These are phyloP conservation scores for Solanum neorickii DNA, from an alignment of 257 asterid genomes.

Conservation along the genomic window DNA sequence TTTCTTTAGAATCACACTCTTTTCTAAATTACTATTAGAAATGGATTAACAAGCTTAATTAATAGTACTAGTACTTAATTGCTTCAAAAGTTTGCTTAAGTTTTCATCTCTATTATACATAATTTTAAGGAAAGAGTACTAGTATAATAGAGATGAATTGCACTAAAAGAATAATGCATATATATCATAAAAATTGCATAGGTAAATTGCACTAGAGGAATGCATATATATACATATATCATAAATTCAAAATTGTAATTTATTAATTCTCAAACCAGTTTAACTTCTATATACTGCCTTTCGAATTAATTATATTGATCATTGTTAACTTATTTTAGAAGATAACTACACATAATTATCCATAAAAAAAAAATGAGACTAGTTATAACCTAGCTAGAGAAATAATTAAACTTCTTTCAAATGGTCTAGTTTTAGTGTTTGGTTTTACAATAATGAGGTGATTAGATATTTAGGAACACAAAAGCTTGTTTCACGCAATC, in stretches of 20 bases:
- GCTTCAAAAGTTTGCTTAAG: not conserved
- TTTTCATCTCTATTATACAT: not conserved
- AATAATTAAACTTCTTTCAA: no score
- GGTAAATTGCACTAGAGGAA: no score
- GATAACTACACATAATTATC: not conserved
- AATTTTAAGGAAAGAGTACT: not conserved
- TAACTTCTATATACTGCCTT: not conserved
- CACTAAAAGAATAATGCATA: not conserved
- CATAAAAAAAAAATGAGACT: not conserved
- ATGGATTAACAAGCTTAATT: not conserved
- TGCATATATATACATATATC: not conserved
- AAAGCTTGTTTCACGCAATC: not conserved
- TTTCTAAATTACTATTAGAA: not conserved
- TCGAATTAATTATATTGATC: not conserved
- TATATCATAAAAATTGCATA: not conserved
- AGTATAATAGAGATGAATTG: not conserved
- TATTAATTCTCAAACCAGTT: not conserved
- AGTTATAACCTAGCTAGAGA: not conserved
- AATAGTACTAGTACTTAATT: not conserved
- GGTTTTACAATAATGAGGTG: not conserved
- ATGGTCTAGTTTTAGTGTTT: not conserved
- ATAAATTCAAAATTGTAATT: not conserved
- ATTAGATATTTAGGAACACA: not conserved
- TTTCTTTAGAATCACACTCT: not conserved
- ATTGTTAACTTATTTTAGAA: not conserved